Evolutionary conservation across 306 rosid genomes (phyloP).

Genomic region (Sophora flavescens): DNA sequence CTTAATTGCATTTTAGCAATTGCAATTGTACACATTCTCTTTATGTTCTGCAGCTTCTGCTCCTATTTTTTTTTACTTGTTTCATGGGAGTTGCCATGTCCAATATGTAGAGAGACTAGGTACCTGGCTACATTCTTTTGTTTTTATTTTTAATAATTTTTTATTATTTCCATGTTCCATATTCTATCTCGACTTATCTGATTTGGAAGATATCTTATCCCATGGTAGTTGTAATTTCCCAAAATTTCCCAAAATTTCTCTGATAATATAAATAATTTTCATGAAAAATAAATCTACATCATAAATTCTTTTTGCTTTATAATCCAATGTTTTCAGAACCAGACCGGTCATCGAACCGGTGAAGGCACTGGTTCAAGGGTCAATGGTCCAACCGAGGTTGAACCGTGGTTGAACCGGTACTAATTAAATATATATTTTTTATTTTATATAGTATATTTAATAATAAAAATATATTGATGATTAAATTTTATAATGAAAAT

Average conservation of each 20-base stretch:
- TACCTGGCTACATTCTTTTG: constrained; percentile 2
- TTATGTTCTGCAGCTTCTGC: constrained; percentile 1
- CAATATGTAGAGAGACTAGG: neutral
- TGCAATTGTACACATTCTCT: neutral
- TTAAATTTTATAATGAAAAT: no score
- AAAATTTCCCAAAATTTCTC: neutral
- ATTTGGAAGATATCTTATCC: neutral
- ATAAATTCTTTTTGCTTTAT: neutral
- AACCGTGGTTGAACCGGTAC: no score
- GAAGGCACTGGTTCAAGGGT: no score
- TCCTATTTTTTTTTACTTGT: neutral
- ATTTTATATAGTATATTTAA: no score
- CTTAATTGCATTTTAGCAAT: neutral
- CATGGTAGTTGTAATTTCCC: neutral
- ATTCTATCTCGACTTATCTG: neutral
- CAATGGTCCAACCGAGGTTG: no score
- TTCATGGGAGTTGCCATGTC: neutral
- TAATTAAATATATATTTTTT: no score
- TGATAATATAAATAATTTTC: neutral
- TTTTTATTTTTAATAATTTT: no score
- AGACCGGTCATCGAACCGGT: no score
- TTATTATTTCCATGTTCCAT: neutral
- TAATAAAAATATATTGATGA: no score
- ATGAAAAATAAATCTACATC: neutral
- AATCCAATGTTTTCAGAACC: no score